Evolutionary conservation across 164 flowering plant species (phyloP), one percentile per base, ranked within the genome.

Genomic region (Annona cherimola): DNA sequence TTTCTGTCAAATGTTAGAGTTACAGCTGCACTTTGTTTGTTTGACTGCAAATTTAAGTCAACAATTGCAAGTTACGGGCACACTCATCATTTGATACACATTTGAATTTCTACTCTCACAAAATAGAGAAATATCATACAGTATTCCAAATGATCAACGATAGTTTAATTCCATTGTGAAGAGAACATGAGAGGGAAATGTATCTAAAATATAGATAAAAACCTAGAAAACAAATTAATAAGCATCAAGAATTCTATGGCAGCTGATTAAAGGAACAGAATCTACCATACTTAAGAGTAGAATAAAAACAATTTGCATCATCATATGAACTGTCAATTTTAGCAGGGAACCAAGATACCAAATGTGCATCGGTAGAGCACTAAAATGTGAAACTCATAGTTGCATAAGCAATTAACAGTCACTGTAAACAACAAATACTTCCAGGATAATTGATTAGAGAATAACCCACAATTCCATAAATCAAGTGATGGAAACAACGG

Each of bases 381-480:
- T 64, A 64, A 40, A 4, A 39, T 61, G 35, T 6, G 2, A 64
- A 64, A 64, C 98, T 84, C 76, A 94, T 97, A 79, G 88, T 84
- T 72, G 88, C 93, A 26, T 26, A 26, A 26, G 35, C 35, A 26
- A 26, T 26, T 1, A 26, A 26, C 35, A 26, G 35, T 26, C 35
- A 26, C 35, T 26, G 18, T 26, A 54, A 39, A 14, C 9, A 8
- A 26, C 35, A 26, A 73, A 67, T n/a, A 65, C 57, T 18, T 44
- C 42, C 26, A 4, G 45, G 18, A 60, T 26, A 57, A 2, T 4
- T 8, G 4, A 70, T 11, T 1, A 63, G 20, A 63, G 19, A 65
- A 59, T 55, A 14, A 86, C 98, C 85, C 76, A 94, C 98, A 81
- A 89, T 85, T 72, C 89, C 94, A 76, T 93, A 82, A 44, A 95